These are phyloP conservation scores for Bipolaris sorokiniana DNA, from an alignment of 2,329 filamentous ascomycete species.

Conservation along the genomic window DNA sequence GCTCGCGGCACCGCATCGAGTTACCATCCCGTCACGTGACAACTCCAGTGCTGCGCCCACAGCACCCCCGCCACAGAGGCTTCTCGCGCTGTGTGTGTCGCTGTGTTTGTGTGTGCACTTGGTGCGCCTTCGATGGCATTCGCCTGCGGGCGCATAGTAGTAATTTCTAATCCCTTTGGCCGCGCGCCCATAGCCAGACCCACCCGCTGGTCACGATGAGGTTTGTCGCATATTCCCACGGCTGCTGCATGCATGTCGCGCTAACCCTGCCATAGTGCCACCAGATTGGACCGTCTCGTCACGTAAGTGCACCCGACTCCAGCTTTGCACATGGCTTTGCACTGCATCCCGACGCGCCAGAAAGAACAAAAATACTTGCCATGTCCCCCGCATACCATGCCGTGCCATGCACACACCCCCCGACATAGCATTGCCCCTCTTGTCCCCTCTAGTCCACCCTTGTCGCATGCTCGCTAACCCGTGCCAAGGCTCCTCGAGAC, in stretches of 20 bases:
- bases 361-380: neutral
- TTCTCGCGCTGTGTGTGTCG: neutral
- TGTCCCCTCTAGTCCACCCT: neutral
- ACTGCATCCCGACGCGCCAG: neutral
- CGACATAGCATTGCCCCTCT: neutral
- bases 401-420: neutral
- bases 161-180: constrained; percentile 37
- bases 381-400: neutral
- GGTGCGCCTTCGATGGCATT: constrained; percentile 29
- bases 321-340: neutral
- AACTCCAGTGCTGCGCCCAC: constrained; percentile 7
- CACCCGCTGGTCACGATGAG: constrained; percentile 33
- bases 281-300: constrained; percentile 49
- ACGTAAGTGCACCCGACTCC: constrained; percentile 39
- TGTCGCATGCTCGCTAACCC: constrained; percentile 29
- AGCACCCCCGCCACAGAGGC: neutral
- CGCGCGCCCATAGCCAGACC: constrained; percentile 16
- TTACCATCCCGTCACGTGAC: constrained; percentile 36
- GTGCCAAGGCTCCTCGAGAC: constrained; percentile 84
- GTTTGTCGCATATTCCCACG: constrained; percentile 29
- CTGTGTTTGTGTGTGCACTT: neutral
- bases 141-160: constrained; percentile 29
- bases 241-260: constrained; percentile 37
- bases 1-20: constrained; percentile 35
- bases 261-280: constrained; percentile 46